Base-by-base conservation (phyloP, 2,329 filamentous ascomycete genomes). In the Cadophora sp. region DNA sequence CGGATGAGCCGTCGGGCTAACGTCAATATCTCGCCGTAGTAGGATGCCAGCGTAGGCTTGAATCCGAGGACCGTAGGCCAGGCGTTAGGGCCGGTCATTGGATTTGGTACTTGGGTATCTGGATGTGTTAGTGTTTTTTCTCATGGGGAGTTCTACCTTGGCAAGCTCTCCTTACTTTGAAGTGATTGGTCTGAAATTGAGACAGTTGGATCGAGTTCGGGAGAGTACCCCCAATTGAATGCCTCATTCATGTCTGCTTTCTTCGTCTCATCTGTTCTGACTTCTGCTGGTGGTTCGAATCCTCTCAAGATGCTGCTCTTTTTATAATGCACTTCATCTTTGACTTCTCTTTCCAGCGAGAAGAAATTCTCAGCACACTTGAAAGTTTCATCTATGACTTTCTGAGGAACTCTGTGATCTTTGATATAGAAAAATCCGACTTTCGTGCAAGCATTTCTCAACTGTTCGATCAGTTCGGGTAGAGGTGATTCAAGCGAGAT, bases 211-310 rank as follows among this genome's bases (percentile, higher is more conserved):
- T 77, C 74, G 65, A 73, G 69, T n/a, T 74, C 73, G 20, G 59
- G 50, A n/a, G 70, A 69, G 50, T 72, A 72, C 13, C 66, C 69
- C 61, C 64, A 72, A 53, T 68, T 67, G 56, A 72, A 72, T 9
- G 48, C 64, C 47, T 87, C 84, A n/a, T 82, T 79, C 62, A 80
- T 75, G 64, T 85, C 85, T 76, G 76, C 1, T 41, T 59, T 59
- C 43, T 65, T 65, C 5, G 60, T 65, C 22, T 65, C 66, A 55
- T 65, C 62, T 24, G 62, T 66, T 16, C 59, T 39, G 27, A 65
- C 62, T 30, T 65, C 62, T n/a, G 53, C 59, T 24, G 62, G 51
- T 8, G 76, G 77, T 68, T 80, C 78, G 66, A 78, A 79, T 9
- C 78, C 77, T 30, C 77, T 68, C 22, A 79, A 75, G 6, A 73